Conservation (phyloP, 2,329 filamentous ascomycete species). For the Cercospora sp. region DNA sequence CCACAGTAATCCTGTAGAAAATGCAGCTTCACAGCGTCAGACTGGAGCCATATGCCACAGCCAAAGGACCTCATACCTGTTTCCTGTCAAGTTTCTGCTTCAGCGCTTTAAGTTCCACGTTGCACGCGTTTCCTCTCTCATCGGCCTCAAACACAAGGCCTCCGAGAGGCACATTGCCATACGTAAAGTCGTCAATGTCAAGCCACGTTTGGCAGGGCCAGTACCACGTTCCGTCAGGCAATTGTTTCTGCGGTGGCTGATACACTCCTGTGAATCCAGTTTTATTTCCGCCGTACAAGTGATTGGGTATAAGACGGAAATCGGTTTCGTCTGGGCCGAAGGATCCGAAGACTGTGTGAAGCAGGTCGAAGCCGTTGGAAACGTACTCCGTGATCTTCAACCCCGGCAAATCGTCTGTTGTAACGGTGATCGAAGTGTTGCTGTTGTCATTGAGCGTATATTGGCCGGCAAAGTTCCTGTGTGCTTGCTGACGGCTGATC, state of each 20-base stretch:
- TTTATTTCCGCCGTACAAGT: conserved; percentile 24
- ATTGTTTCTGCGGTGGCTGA: conserved; percentile 18
- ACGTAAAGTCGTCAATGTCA: conserved; percentile 28
- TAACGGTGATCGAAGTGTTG: conserved; percentile 32
- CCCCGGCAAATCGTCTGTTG: conserved; percentile 31
- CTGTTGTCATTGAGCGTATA: conserved; percentile 23
- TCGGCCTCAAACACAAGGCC: conserved; percentile 31
- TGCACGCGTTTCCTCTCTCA: conserved; percentile 17
- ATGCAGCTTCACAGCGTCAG: background rate
- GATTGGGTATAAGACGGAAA: conserved; percentile 33
- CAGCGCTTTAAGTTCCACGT: conserved; percentile 21
- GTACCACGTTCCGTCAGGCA: conserved; percentile 23
- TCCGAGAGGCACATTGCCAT: conserved; percentile 24
- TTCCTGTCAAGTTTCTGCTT: conserved; percentile 20
- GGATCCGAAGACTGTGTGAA: conserved; percentile 24
- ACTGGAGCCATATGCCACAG: background rate
- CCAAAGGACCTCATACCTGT: conserved; percentile 9
- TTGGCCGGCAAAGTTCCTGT: conserved; percentile 31
- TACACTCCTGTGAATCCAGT: conserved; percentile 24
- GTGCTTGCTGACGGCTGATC: conserved; percentile 34
- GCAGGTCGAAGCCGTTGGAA: conserved; percentile 38
- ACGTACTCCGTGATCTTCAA: conserved; percentile 37
- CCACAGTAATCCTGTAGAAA: background rate
- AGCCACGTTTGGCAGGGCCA: conserved; percentile 21
- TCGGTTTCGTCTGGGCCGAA: too few relatives aligned